Base-by-base conservation (phyloP, 2,329 filamentous ascomycete genomes). In the Diaporthe aspalathi region DNA sequence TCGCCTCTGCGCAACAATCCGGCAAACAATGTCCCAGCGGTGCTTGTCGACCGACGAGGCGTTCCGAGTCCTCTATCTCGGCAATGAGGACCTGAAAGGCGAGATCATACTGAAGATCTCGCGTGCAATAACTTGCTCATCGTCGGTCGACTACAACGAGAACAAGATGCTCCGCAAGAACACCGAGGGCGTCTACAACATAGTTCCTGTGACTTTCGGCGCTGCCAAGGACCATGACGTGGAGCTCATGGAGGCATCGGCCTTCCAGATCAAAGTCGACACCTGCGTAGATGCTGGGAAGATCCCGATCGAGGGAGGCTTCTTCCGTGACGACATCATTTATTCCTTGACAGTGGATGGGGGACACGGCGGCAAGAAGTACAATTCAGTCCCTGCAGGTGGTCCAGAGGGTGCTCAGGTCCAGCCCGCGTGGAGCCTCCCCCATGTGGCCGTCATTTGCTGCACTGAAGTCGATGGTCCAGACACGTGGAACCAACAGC, bases 251-350 rank as follows among this genome's bases (percentile, higher is more conserved):
- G 83, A 86, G 67, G 85, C 84, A 9, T 86, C 84, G 40, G 83
- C 82, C 16, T 84, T 83, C 71, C 84, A 87, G 72, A 86, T 87
- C 79, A 84, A 84, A 73, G 84, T 87, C 6, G 84, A 87, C 68
- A 81, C 84, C 35, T 87, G 86, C 74, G 80, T 79, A 16, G 78
- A 77, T 9, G 85, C 84, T n/a, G 75, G 78, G 40, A 80, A 79
- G 43, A 76, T 77, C 8, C 75, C 78, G 38, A 71, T 74, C 38
- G 74, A 77, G 32, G 76, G 72, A 29, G 68, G 70, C 2, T 72
- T 73, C 5, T 75, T 76, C 68, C 75, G 79, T 29, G 76, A 77
- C 63, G 73, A 77, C 43, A 77, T 78, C 3, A 75, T 77, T 27
- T 83, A 82, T 72, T 80, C 80, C 24, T 78, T 84, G 72, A 82